phyloP scores from a whole-genome alignment of 257 asterid species.

The Nicotiana attenuata region DNA sequence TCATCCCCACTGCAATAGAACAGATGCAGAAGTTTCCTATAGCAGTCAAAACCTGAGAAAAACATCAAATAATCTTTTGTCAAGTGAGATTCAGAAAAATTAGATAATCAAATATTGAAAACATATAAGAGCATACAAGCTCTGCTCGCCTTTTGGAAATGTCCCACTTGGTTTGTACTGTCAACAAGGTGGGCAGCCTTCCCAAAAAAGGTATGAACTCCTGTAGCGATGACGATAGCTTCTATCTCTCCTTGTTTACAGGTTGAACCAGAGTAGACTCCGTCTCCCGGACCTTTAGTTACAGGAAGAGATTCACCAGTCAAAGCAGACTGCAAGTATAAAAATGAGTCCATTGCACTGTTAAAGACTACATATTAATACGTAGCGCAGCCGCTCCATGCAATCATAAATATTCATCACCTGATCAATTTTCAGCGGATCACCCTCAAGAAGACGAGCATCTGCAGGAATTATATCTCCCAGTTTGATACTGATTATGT shows the following conservation, averaged over 20 bases:
- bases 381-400: not conserved
- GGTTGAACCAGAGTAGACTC: slow-evolving; percentile 93
- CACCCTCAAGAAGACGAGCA: slow-evolving; percentile 92
- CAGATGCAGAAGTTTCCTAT: slow-evolving; percentile 97
- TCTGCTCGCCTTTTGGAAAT: slow-evolving; percentile 78
- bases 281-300: slow-evolving; percentile 94
- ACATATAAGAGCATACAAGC: not conserved
- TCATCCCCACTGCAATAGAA: slow-evolving; percentile 94
- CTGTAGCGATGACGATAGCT: slow-evolving; percentile 89
- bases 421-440: slow-evolving; percentile 95
- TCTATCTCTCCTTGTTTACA: slow-evolving; percentile 97
- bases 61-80: not conserved
- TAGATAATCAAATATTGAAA: not conserved
- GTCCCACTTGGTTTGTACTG: slow-evolving; percentile 90
- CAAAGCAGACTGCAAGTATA: slow-evolving; percentile 76
- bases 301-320: slow-evolving; percentile 98
- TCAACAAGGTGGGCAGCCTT: slow-evolving; percentile 99
- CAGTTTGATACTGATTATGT: slow-evolving; percentile 74
- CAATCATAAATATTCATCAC: slow-evolving; percentile 27
- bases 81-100: not conserved
- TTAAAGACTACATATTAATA: not conserved
- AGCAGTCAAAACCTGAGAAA: slow-evolving; percentile 79
- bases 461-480: slow-evolving; percentile 97
- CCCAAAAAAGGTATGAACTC: slow-evolving; percentile 96
- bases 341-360: not conserved